A percentile compares a stretch with the other conserved stretches of the same genome.
phyloP scores from a whole-genome alignment of 2,329 filamentous ascomycete genomes.

The Monilinia laxa region DNA sequence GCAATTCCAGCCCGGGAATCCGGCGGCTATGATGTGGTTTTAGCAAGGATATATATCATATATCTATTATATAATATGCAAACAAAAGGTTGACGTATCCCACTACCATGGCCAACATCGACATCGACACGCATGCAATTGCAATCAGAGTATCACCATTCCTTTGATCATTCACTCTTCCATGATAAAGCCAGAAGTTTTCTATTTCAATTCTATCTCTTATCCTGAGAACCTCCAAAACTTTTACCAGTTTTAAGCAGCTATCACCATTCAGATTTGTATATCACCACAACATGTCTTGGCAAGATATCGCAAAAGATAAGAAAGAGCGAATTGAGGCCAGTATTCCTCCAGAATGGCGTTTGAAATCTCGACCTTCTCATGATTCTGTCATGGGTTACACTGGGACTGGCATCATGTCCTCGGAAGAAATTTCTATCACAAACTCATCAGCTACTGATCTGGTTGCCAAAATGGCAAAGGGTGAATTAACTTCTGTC shows the following conservation, averaged over 20 bases:
- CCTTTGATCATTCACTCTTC: neutral
- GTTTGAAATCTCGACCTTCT: constrained; percentile 51
- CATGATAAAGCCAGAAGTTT: neutral
- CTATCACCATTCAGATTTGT: neutral
- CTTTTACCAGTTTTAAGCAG: neutral
- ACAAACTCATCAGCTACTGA: constrained; percentile 35
- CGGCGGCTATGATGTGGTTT: too few relatives aligned
- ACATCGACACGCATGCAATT: too few relatives aligned
- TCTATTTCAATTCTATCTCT: neutral
- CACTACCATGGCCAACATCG: too few relatives aligned
- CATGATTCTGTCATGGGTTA: constrained; percentile 54
- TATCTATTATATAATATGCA: too few relatives aligned
- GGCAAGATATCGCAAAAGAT: constrained; percentile 50
- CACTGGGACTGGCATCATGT: constrained; percentile 33
- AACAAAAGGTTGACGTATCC: too few relatives aligned
- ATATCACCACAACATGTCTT: constrained; percentile 37
- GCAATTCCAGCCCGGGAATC: too few relatives aligned
- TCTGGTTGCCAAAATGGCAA: constrained; percentile 33
- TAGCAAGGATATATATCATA: too few relatives aligned
- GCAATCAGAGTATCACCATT: neutral
- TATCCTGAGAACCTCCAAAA: neutral
- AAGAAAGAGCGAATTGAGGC: constrained; percentile 55
- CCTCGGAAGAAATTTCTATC: constrained; percentile 48
- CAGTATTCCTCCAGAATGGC: constrained; percentile 58
- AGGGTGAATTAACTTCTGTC: constrained; percentile 33